Percentiles rank a stretch among this genome's conserved stretches.
These are phyloP conservation scores for Ustilago nuda DNA, from an alignment of 1,284 basidiomycete species.

Conservation along the genomic window DNA sequence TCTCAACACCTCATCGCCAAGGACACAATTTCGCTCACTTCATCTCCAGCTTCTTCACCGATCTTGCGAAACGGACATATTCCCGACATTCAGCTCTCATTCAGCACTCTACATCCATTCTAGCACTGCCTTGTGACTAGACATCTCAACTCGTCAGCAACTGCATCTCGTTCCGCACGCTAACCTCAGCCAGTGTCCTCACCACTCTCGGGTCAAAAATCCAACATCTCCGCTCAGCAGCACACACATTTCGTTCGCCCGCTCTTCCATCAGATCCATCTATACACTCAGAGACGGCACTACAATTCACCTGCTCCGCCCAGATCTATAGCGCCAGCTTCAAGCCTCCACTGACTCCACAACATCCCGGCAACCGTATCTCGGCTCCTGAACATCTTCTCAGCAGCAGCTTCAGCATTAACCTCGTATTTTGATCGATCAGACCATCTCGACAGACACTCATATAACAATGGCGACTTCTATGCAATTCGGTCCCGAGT, in stretches of 20 bases:
- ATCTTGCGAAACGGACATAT: background rate
- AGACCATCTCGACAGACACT: background rate
- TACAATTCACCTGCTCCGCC: background rate
- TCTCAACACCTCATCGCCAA: background rate
- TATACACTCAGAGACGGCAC: background rate
- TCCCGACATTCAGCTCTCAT: background rate
- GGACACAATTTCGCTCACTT: background rate
- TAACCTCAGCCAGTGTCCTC: background rate
- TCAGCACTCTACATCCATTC: slow-evolving; percentile 17
- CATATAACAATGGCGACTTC: slow-evolving; percentile 58
- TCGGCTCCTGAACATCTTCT: slow-evolving; percentile 5
- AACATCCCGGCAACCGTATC: background rate
- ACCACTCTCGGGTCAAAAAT: background rate
- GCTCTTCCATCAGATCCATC: background rate
- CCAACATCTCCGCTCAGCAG: background rate
- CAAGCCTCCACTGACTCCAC: background rate
- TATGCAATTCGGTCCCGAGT: slow-evolving; percentile 66
- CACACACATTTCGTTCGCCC: slow-evolving; percentile 2
- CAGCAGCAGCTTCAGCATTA: slow-evolving; percentile 17
- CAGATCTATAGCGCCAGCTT: background rate
- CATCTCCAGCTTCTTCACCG: background rate
- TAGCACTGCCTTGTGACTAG: slow-evolving; percentile 12
- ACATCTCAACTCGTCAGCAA: background rate
- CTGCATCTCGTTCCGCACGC: background rate
- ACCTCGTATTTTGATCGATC: background rate